Conservation (phyloP, 2,329 filamentous ascomycete species). For the Neobulgaria alba region DNA sequence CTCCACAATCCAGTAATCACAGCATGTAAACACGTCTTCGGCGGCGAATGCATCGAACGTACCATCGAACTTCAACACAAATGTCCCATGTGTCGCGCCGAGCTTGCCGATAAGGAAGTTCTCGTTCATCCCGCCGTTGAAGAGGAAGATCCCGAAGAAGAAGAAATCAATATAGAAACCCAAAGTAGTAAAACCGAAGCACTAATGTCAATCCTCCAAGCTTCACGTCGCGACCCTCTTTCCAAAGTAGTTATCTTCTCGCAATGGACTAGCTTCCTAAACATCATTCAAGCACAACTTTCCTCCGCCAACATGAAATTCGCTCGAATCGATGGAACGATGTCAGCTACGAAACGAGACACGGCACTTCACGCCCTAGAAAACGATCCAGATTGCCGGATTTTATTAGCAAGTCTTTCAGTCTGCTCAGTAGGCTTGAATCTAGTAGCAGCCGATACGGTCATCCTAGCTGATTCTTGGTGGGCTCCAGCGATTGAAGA, state of each 20-base stretch:
- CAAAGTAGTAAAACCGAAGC: conserved; percentile 79
- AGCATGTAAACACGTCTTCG: conserved; percentile 75
- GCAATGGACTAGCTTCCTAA: conserved; percentile 69
- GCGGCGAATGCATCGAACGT: conserved; percentile 61
- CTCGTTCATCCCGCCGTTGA: conserved; percentile 61
- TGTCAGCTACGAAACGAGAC: conserved; percentile 65
- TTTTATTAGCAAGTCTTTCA: conserved; percentile 73
- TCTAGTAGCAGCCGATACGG: conserved; percentile 76
- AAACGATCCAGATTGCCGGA: conserved; percentile 55
- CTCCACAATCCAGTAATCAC: conserved; percentile 72
- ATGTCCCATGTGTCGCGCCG: conserved; percentile 76
- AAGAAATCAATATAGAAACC: conserved; percentile 50
- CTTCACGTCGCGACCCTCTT: conserved; percentile 52
- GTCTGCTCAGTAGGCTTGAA: conserved; percentile 84
- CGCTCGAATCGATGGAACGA: conserved; percentile 71
- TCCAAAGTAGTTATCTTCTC: conserved; percentile 69
- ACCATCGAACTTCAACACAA: conserved; percentile 68
- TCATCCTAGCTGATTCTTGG: conserved; percentile 78
- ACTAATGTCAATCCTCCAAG: conserved; percentile 64
- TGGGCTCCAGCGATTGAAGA: conserved; percentile 92
- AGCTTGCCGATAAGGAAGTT: conserved; percentile 49
- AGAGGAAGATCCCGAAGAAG: conserved; percentile 34
- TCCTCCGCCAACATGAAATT: conserved; percentile 50
- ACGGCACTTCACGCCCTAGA: conserved; percentile 59
- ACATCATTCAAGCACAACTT: conserved; percentile 63